A percentile compares a stretch with the other conserved stretches of the same genome.
Evolutionary conservation across 441 rosid genomes (phyloP).

Genomic region (Isatis lusitanica): DNA sequence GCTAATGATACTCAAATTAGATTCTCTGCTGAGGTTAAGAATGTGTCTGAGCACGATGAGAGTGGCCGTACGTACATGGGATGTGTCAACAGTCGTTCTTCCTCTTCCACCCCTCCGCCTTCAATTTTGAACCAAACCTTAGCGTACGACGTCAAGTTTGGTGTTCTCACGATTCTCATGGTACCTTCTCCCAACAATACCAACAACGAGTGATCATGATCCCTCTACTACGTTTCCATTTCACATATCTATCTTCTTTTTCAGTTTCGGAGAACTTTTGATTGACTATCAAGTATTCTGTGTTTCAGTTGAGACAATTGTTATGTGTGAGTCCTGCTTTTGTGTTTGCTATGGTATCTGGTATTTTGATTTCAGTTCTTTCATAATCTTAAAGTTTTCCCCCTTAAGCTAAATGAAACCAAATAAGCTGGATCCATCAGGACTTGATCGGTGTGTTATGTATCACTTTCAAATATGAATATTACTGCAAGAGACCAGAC

Average conservation of each 20-base stretch:
- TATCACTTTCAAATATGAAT: too few relatives aligned
- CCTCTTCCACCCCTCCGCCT: not conserved
- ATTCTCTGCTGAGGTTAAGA: not conserved
- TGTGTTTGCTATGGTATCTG: not conserved
- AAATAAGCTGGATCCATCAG: not conserved
- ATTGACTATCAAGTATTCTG: not conserved
- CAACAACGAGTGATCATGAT: not conserved
- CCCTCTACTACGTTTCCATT: not conserved
- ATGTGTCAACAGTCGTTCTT: not conserved
- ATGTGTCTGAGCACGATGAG: slow-evolving; percentile 25
- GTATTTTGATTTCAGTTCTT: not conserved
- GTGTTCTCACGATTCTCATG: not conserved
- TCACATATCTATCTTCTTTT: not conserved
- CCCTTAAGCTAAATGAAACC: not conserved
- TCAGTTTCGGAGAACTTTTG: not conserved
- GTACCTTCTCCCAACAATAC: not conserved
- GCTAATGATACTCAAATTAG: not conserved
- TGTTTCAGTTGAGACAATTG: not conserved
- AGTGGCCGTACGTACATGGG: slow-evolving; percentile 13
- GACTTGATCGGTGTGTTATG: too few relatives aligned
- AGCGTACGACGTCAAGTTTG: not conserved
- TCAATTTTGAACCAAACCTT: not conserved
- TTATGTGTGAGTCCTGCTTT: not conserved
- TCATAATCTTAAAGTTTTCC: not conserved
- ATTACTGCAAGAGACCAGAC: too few relatives aligned